Evolutionary conservation across 306 rosid genomes (phyloP), one percentile per base, ranked within the genome.

Genomic region (Ormosia emarginata): DNA sequence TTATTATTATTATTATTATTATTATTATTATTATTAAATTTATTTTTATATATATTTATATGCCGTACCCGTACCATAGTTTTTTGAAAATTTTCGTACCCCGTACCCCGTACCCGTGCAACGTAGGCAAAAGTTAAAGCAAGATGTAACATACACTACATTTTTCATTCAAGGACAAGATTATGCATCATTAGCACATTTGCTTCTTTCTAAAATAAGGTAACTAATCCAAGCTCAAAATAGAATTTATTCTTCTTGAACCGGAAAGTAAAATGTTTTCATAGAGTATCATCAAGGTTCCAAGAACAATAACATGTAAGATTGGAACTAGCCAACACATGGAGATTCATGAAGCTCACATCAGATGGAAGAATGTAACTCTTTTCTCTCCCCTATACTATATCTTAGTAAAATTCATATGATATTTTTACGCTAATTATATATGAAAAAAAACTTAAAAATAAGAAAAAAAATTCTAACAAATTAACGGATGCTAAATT

Each of bases 41-140:
- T n/a, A n/a, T n/a, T n/a, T n/a, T n/a, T n/a, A n/a, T n/a, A n/a
- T n/a, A n/a, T n/a, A n/a, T n/a, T n/a, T n/a, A n/a, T n/a, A n/a
- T n/a, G n/a, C n/a, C n/a, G n/a, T n/a, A n/a, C n/a, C n/a, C n/a
- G n/a, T n/a, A n/a, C n/a, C n/a, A n/a, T n/a, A n/a, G n/a, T n/a
- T n/a, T n/a, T n/a, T n/a, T n/a, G n/a, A n/a, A n/a, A n/a, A n/a
- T n/a, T n/a, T n/a, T n/a, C n/a, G n/a, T n/a, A n/a, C n/a, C n/a
- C n/a, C n/a, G n/a, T n/a, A n/a, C n/a, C n/a, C n/a, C n/a, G n/a
- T n/a, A n/a, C n/a, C n/a, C n/a, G n/a, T n/a, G n/a, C n/a, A n/a
- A n/a, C n/a, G n/a, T n/a, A n/a, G n/a, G n/a, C n/a, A 67, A 61
- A 74, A 50, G 13, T 49, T n/a, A 67, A 79, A 56, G 67, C 59